These are phyloP conservation scores for Porphyrellus cyaneotinctus DNA, from an alignment of 768 basidiomycete species.

Conservation along the genomic window DNA sequence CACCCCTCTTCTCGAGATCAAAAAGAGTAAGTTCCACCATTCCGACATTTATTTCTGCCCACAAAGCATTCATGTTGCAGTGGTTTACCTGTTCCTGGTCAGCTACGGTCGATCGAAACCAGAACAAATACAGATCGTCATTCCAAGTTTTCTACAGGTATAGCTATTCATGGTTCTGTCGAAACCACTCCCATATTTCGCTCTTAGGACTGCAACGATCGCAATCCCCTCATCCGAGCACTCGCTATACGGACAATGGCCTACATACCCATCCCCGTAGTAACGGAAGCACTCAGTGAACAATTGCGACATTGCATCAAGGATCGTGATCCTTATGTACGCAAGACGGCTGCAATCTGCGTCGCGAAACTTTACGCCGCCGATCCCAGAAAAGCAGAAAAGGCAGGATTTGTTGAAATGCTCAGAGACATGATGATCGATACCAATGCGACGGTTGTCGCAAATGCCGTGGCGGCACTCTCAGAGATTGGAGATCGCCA, in stretches of 20 bases:
- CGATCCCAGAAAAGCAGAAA: conserved; percentile 83
- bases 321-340: conserved; percentile 95
- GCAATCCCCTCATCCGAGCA: conserved; percentile 94
- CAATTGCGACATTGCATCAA: conserved; percentile 89
- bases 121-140: conserved; percentile 89
- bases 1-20: conserved; percentile 95
- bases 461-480: conserved; percentile 93
- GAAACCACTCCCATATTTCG: conserved; percentile 12
- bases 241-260: conserved; percentile 99
- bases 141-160: conserved; percentile 87
- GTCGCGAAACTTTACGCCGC: conserved; percentile 93
- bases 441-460: conserved; percentile 92
- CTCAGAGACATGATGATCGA: conserved; percentile 91
- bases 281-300: conserved; percentile 81
- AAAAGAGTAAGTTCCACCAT: conserved; percentile 77
- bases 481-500: conserved; percentile 96
- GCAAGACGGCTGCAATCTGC: conserved; percentile 97
- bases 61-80: conserved; percentile 37
- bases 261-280: conserved; percentile 89
- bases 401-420: conserved; percentile 85
- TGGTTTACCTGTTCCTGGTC: conserved; percentile 97
- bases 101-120: conserved; percentile 94
- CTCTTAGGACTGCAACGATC: conserved; percentile 86
- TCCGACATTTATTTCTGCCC: background rate
- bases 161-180: conserved; percentile 15